Evolutionary conservation across 225 moss, liverwort and hornwort genomes (phyloP), one percentile per base, ranked within the genome.

Genomic region (Marchantia polymorpha): DNA sequence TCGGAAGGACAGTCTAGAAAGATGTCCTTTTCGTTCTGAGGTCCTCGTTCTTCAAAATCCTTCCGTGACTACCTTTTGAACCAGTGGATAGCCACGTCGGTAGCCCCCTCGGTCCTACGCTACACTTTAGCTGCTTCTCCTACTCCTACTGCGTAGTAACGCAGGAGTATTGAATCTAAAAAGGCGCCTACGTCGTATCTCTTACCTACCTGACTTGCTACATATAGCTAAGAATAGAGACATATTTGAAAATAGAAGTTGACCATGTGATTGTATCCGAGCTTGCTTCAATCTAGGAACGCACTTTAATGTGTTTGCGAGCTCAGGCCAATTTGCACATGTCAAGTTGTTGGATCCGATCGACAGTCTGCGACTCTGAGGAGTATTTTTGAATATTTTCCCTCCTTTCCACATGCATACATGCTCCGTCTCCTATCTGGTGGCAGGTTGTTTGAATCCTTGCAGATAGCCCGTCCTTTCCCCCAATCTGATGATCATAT

Each of bases 261-360:
- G 72, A 72, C 72, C 72, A 72, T 72, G 69, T 69, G 69, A 69
- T 20, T 3, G 69, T 1, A 67, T 65, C 8, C 26, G 30, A 48
- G 19, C 30, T 31, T 14, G 69, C 69, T 27, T 70, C 65, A 66
- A 70, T 70, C 69, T 19, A 30, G 47, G 69, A 48, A 70, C 8
- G 16, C 70, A 39, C 46, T 50, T 71, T 71, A 71, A 71, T 71
- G 70, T 71, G 47, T 23, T 72, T 50, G 51, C 72, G 72, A 72
- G 72, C 72, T 72, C 72, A 49, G 49, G 13, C 9, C 72, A 12
- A 30, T 29, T 67, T 67, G 67, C 67, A 67, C 29, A 30, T 67
- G 30, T 61, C 67, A 31, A 67, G n/a, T 67, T 67, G 67, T 67
- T 67, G 23, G 29, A 67, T 31, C 7, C 61, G 60, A 22, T 20